These are phyloP conservation scores for Barbarea vulgaris DNA, from an alignment of 345 rosid species.

Conservation along the genomic window DNA sequence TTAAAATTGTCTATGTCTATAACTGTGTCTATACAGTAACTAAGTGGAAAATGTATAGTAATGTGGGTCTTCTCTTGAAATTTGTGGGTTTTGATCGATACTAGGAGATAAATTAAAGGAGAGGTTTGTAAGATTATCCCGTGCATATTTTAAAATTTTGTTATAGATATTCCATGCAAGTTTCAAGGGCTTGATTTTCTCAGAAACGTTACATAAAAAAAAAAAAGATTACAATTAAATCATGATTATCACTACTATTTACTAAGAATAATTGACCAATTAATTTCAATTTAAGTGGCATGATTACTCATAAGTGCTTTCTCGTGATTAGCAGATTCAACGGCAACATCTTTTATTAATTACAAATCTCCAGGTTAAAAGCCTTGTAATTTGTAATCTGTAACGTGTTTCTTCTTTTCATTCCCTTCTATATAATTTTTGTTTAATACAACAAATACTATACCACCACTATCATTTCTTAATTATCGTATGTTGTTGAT, in stretches of 20 bases:
- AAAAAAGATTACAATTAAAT: not conserved
- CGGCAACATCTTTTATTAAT: constrained; percentile 17
- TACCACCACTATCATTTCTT: not conserved
- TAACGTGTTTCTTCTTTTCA: constrained; percentile 34
- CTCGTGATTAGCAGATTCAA: constrained; percentile 38
- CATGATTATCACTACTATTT: not conserved
- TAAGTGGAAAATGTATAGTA: not conserved
- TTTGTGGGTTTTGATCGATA: not conserved
- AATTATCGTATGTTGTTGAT: not conserved
- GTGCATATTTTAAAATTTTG: not conserved
- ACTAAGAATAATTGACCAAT: constrained; percentile 29
- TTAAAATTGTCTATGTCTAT: not conserved
- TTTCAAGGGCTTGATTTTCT: constrained; percentile 23
- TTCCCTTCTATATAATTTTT: constrained; percentile 15
- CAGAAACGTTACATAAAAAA: constrained; percentile 23
- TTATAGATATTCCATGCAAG: not conserved
- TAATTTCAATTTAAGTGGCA: constrained; percentile 23
- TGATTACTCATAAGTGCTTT: constrained; percentile 35
- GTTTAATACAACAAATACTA: not conserved
- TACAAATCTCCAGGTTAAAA: constrained; percentile 33
- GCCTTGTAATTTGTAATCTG: constrained; percentile 33
- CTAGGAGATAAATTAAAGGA: not conserved
- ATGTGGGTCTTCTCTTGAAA: not conserved
- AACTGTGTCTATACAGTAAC: not conserved
- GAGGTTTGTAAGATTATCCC: not conserved